Percentiles rank a stretch among this genome's conserved stretches.
phyloP scores from a whole-genome alignment of 176 grass and related monocot species.

The Aechmea fasciata region DNA sequence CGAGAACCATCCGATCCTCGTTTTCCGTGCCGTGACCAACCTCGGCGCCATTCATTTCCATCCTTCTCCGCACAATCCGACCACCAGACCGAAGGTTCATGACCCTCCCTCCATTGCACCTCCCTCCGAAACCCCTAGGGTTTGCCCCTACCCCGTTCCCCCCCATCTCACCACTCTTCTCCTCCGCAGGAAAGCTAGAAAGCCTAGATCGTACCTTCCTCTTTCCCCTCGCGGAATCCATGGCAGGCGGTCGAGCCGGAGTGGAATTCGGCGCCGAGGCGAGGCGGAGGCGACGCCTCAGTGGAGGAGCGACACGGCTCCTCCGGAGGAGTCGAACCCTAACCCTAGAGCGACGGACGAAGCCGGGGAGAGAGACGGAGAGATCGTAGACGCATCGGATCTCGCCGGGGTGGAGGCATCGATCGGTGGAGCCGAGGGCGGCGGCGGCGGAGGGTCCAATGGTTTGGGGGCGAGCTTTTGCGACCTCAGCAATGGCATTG shows the following conservation, averaged over 20 bases:
- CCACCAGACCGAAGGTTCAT: constrained; percentile 25
- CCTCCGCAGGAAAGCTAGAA: background rate
- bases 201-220: background rate
- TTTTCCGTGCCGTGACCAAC: background rate
- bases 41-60: background rate
- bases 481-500: constrained; percentile 24
- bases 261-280: background rate
- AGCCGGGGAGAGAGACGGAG: constrained; percentile 17
- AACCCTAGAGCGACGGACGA: background rate
- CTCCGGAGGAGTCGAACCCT: constrained; percentile 7
- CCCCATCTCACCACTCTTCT: background rate
- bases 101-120: constrained; percentile 5
- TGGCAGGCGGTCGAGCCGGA: background rate
- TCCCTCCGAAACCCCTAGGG: constrained; percentile 14
- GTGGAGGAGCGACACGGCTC: constrained; percentile 8
- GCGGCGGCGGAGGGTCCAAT: background rate
- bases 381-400: background rate
- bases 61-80: background rate
- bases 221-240: background rate
- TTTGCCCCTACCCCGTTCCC: background rate
- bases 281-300: constrained; percentile 15
- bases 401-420: background rate
- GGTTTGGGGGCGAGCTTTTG: constrained; percentile 4
- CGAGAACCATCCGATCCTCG: background rate
- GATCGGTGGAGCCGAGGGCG: background rate